phyloP scores from a whole-genome alignment of 257 asterid genomes.

The Penstemon newberryi region DNA sequence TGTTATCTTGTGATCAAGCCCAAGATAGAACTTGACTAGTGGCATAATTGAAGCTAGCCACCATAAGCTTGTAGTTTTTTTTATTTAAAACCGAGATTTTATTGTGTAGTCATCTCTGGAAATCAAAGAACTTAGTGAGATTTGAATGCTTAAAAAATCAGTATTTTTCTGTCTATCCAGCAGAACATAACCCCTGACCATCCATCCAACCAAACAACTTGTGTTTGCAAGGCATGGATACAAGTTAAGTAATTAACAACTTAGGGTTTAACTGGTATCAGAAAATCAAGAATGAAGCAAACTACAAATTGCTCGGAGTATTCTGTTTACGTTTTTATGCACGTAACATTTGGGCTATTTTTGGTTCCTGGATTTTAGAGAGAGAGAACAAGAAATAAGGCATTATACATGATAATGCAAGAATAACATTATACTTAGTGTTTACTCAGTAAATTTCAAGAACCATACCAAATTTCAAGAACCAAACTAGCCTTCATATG shows the following conservation, averaged over 20 bases:
- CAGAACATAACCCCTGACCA: not conserved
- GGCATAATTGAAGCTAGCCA: not conserved
- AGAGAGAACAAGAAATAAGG: no score
- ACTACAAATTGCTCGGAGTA: constrained; percentile 20
- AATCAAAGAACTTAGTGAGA: constrained; percentile 6
- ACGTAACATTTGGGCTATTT: not conserved
- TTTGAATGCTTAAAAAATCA: not conserved
- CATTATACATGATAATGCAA: no score
- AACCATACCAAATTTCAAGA: no score
- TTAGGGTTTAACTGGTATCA: not conserved
- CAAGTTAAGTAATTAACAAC: not conserved
- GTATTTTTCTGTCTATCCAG: not conserved
- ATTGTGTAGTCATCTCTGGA: constrained; percentile 21
- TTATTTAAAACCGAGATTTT: not conserved
- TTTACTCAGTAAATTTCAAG: no score
- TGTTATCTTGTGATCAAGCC: constrained; percentile 43
- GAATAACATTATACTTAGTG: no score
- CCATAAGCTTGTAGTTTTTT: not conserved
- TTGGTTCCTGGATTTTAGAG: no score
- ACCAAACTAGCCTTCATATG: not conserved
- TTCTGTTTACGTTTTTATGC: no score
- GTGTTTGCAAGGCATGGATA: constrained; percentile 9
- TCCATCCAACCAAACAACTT: constrained; percentile 14
- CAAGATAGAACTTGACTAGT: constrained; percentile 31
- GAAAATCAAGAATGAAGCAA: constrained; percentile 8